These are phyloP conservation scores for Salix suchowensis DNA, from an alignment of 345 rosid species.

Conservation along the genomic window DNA sequence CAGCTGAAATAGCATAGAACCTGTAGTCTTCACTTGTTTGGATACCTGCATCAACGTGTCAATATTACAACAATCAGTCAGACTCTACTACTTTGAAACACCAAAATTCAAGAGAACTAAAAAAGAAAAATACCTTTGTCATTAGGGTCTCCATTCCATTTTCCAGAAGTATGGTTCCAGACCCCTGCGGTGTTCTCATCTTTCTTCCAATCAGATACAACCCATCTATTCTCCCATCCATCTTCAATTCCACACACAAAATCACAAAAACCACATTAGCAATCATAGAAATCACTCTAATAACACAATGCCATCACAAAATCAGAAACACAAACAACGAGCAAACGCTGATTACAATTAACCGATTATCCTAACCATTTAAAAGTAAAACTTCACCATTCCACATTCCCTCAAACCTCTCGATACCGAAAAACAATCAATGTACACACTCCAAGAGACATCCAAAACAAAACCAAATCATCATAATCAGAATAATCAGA, in stretches of 20 bases:
- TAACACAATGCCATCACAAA: neutral
- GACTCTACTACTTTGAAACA: neutral
- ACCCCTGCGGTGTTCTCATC: conserved; percentile 84
- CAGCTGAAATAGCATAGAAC: conserved; percentile 95
- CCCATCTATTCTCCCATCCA: conserved; percentile 97
- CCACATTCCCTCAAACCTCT: neutral
- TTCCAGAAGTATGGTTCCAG: conserved; percentile 91
- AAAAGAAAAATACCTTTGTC: conserved; percentile 61
- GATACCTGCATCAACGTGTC: conserved; percentile 51
- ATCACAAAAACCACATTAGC: neutral
- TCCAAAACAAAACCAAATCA: neutral
- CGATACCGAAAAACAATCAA: neutral
- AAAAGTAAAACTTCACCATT: neutral
- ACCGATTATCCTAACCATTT: neutral
- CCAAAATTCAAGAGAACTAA: neutral
- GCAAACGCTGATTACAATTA: neutral
- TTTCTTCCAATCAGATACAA: conserved; percentile 85
- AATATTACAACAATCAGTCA: neutral
- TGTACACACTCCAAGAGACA: neutral
- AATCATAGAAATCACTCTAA: neutral
- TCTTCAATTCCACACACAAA: conserved; percentile 31
- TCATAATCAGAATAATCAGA: neutral
- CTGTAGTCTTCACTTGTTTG: conserved; percentile 97
- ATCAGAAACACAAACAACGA: neutral
- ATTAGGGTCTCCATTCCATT: conserved; percentile 81